A percentile compares a stretch with the other conserved stretches of the same genome.
Conservation (phyloP, 2,329 filamentous ascomycete species). For the Arthrobotrys musiformis region DNA sequence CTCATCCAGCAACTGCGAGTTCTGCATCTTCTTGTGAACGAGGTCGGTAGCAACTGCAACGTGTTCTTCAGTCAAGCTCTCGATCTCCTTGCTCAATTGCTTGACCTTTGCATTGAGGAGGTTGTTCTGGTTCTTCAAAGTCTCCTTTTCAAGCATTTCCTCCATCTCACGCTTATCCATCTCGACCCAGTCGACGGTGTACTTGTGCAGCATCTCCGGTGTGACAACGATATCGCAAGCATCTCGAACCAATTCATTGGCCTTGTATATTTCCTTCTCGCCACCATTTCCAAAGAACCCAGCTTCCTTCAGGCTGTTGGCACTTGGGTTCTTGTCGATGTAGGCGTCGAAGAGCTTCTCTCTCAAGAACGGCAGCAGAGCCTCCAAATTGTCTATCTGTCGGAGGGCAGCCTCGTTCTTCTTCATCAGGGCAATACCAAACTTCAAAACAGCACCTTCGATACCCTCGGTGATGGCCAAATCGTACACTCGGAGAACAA, state of each 20-base stretch:
- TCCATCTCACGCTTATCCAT: constrained; percentile 84
- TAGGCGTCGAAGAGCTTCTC: constrained; percentile 96
- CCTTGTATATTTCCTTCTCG: constrained; percentile 95
- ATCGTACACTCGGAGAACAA: constrained; percentile 96
- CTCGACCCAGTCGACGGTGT: constrained; percentile 91
- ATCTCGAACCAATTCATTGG: constrained; percentile 91
- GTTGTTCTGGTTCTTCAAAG: constrained; percentile 74
- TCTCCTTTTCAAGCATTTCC: constrained; percentile 81
- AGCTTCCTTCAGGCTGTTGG: constrained; percentile 92
- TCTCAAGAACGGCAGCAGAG: constrained; percentile 88
- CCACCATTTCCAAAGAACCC: constrained; percentile 96
- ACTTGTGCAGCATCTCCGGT: constrained; percentile 80
- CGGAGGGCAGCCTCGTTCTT: constrained; percentile 85
- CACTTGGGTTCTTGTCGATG: constrained; percentile 90
- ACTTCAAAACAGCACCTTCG: constrained; percentile 86
- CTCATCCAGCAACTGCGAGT: constrained; percentile 86
- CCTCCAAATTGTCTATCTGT: constrained; percentile 88
- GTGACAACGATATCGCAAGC: constrained; percentile 89
- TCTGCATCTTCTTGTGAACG: constrained; percentile 91
- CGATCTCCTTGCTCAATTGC: constrained; percentile 84
- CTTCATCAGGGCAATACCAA: constrained; percentile 94
- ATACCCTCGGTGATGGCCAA: constrained; percentile 92
- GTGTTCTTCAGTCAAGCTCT: constrained; percentile 89
- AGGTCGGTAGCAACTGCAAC: constrained; percentile 90
- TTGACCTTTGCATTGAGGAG: constrained; percentile 80